Evolutionary conservation across 352 stramenopile genomes (phyloP), one percentile per base, ranked within the genome.

Genomic region (Lagenidium sp.): DNA sequence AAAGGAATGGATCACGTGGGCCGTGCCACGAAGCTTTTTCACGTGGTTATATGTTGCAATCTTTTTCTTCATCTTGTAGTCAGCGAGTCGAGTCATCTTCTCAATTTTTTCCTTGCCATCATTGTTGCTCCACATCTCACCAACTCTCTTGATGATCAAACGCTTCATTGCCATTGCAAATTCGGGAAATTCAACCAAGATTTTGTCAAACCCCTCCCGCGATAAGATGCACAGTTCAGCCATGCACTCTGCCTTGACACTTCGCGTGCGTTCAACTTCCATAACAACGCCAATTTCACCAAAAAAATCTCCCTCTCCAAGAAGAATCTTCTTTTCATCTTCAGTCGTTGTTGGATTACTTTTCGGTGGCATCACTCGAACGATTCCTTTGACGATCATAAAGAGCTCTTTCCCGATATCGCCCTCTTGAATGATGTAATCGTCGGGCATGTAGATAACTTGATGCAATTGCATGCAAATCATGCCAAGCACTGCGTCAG

Each of bases 361-460:
- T 7, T 72, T 60, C 2, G 58, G 64, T n/a, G 69, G 69, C 44
- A 82, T 56, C 19, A 82, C 65, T 0, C 64, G 58, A 4, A 85
- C 66, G 26, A 82, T 77, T 3, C 72, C 72, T 50, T 85, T 85
- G 39, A 81, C 63, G 45, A 85, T 76, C 66, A 82, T 80, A 46
- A 82, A 85, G 12, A 85, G 34, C 44, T 85, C 73, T 23, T 72
- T 76, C 10, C 69, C 69, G 36, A 81, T 82, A 30, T 85, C 72
- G 3, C 66, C 69, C 45, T 85, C 67, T 36, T 48, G 62, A 41
- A 83, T 80, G 44, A 83, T 74, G 34, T 62, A 74, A 50, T 80
- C 69, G 23, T 75, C 67, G 0, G 69, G 63, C 67, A 85, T 80
- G 45, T 74, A 79, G 42, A 85, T 80, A 26, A 82, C 65, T 22